Conservation (phyloP, 805 yeast species). For the Suhomyces canberraensis region DNA sequence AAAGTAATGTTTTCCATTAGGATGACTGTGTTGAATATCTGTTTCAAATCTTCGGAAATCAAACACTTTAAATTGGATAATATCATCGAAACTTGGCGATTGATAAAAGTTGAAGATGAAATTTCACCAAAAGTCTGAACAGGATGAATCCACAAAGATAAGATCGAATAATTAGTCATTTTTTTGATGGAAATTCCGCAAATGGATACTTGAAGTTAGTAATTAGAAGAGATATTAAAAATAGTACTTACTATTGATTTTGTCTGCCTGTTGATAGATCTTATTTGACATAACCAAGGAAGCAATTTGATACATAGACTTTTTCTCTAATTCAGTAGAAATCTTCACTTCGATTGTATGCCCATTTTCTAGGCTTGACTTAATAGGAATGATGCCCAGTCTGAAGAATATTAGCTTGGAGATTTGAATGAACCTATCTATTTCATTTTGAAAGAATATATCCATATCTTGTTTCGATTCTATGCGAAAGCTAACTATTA, state of each 20-base stretch:
- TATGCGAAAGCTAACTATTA: slow-evolving; percentile 1
- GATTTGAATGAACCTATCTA: not conserved
- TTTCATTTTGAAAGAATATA: not conserved
- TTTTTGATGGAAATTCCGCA: slow-evolving; percentile 9
- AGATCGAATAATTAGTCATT: not conserved
- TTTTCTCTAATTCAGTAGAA: not conserved
- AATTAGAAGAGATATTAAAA: not conserved
- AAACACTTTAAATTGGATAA: not conserved
- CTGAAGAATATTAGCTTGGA: slow-evolving; percentile 7
- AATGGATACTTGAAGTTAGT: slow-evolving; percentile 7
- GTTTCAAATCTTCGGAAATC: not conserved
- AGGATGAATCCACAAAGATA: slow-evolving; percentile 4
- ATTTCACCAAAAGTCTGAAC: not conserved
- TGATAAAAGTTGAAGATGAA: not conserved
- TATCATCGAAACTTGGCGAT: not conserved
- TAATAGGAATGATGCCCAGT: slow-evolving; percentile 8
- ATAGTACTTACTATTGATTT: slow-evolving; percentile 2
- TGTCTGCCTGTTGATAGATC: slow-evolving; percentile 4
- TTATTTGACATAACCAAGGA: slow-evolving; percentile 3
- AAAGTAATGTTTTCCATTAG: slow-evolving; percentile 2
- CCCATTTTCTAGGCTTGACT: slow-evolving; percentile 6
- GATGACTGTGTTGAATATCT: not conserved
- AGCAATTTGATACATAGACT: slow-evolving; percentile 4
- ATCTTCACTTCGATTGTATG: slow-evolving; percentile 11
- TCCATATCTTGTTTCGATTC: slow-evolving; percentile 7